Conservation (phyloP, 352 stramenopile species). For the Elongisporangium prolatum region DNA sequence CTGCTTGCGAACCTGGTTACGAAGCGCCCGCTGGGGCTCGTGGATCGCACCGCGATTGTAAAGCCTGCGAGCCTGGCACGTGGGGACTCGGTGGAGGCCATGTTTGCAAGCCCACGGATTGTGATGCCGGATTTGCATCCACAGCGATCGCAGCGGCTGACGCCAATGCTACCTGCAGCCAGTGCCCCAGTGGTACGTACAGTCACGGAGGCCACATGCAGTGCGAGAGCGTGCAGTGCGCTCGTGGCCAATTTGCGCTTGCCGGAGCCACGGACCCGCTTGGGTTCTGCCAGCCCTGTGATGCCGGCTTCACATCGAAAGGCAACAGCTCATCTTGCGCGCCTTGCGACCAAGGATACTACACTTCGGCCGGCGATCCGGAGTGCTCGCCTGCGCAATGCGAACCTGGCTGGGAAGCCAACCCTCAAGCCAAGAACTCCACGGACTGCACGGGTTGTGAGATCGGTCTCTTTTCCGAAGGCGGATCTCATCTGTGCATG, state of each 20-base stretch:
- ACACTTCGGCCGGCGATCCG: constrained; percentile 11
- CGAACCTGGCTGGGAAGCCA: constrained; percentile 31
- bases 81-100: constrained; percentile 27
- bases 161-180: constrained; percentile 21
- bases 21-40: constrained; percentile 17
- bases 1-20: constrained; percentile 29
- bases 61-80: constrained; percentile 26
- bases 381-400: constrained; percentile 28
- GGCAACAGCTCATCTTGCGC: constrained; percentile 33
- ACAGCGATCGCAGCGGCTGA: constrained; percentile 14
- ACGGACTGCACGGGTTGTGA: constrained; percentile 40
- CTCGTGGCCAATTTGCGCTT: constrained; percentile 16
- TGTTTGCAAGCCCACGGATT: constrained; percentile 18
- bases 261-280: constrained; percentile 22
- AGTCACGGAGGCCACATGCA: constrained; percentile 23
- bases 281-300: constrained; percentile 22
- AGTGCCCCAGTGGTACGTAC: constrained; percentile 26
- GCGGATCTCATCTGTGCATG: constrained; percentile 22
- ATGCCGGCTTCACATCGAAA: constrained; percentile 24
- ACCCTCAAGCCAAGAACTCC: constrained; percentile 25
- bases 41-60: constrained; percentile 30
- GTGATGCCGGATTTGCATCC: constrained; percentile 24
- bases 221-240: constrained; percentile 29
- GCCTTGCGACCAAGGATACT: constrained; percentile 25
- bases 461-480: constrained; percentile 34